Evolutionary conservation across 2,329 filamentous ascomycete genomes (phyloP).

Genomic region (Fusarium sp.): DNA sequence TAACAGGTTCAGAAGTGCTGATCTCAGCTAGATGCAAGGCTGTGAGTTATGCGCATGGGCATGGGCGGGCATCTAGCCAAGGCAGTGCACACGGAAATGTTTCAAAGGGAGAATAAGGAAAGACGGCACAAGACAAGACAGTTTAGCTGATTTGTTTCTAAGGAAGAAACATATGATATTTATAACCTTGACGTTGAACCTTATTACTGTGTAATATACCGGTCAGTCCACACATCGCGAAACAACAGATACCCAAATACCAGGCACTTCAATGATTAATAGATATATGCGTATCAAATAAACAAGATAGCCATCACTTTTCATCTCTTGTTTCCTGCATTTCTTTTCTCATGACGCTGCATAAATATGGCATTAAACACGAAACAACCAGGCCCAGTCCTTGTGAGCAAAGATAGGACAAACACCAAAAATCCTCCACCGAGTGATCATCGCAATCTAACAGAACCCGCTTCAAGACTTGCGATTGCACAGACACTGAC

Average conservation of each 20-base stretch:
- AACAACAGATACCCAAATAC: no score
- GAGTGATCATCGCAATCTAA: conserved; percentile 23
- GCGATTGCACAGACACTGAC: not conserved
- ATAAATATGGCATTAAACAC: conserved; percentile 20
- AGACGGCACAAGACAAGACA: not conserved
- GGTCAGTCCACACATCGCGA: no score
- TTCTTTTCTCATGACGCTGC: not conserved
- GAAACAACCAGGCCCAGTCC: conserved; percentile 16
- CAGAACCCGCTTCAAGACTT: not conserved
- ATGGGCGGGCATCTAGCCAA: not conserved
- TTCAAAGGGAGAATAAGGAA: conserved; percentile 2
- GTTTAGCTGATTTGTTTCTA: conserved; percentile 13
- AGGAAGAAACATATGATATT: not conserved
- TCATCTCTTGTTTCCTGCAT: not conserved
- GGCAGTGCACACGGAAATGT: conserved; percentile 4
- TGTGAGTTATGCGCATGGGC: not conserved
- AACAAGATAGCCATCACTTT: not conserved
- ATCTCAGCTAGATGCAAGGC: conserved; percentile 10
- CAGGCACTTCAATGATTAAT: no score
- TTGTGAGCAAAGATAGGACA: conserved; percentile 21
- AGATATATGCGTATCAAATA: no score
- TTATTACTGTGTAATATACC: not conserved
- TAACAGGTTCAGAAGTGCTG: not conserved
- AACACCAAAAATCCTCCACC: conserved; percentile 25
- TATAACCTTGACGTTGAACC: not conserved